phyloP scores from a whole-genome alignment of 2,329 filamentous ascomycete species.

The Sporothrix variecibatus region DNA sequence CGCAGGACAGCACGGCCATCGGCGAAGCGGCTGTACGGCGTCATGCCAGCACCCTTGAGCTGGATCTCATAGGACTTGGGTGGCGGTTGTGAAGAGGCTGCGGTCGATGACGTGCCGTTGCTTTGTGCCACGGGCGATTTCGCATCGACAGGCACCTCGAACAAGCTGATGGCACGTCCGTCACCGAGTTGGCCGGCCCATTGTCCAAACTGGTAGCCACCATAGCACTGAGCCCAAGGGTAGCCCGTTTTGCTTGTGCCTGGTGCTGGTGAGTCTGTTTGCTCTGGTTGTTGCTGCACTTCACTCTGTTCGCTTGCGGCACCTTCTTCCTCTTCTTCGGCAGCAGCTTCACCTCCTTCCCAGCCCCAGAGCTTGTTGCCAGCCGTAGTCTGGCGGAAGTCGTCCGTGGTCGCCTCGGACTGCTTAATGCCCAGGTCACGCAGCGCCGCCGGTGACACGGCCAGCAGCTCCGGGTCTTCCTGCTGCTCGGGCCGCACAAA shows the following conservation, averaged over 20 bases:
- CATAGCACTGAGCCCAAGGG: conserved; percentile 98
- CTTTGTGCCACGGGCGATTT: conserved; percentile 52
- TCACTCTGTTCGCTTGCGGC: not conserved
- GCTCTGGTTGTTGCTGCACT: not conserved
- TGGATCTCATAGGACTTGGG: conserved; percentile 75
- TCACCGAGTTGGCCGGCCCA: conserved; percentile 98
- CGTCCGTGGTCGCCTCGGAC: conserved; percentile 67
- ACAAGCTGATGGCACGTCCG: conserved; percentile 89
- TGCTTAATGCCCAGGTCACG: conserved; percentile 74
- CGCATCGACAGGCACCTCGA: conserved; percentile 72
- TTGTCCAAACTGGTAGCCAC: conserved; percentile 76
- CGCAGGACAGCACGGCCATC: conserved; percentile 92
- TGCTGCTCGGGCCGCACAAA: conserved; percentile 81
- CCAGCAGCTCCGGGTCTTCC: conserved; percentile 74
- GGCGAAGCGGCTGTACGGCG: conserved; percentile 93
- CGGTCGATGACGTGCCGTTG: not conserved
- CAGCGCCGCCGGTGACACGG: conserved; percentile 76
- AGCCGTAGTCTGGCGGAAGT: conserved; percentile 75
- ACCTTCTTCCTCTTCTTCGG: conserved; percentile 20
- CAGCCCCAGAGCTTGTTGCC: conserved; percentile 83
- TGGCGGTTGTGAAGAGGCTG: conserved; percentile 33
- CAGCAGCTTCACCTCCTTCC: conserved; percentile 55
- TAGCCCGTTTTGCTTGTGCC: conserved; percentile 64
- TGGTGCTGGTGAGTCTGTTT: conserved; percentile 36
- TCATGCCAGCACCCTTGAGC: conserved; percentile 89